Evolutionary conservation across 139 green algal species (phyloP).

Genomic region (Zygnema circumcarinatum): DNA sequence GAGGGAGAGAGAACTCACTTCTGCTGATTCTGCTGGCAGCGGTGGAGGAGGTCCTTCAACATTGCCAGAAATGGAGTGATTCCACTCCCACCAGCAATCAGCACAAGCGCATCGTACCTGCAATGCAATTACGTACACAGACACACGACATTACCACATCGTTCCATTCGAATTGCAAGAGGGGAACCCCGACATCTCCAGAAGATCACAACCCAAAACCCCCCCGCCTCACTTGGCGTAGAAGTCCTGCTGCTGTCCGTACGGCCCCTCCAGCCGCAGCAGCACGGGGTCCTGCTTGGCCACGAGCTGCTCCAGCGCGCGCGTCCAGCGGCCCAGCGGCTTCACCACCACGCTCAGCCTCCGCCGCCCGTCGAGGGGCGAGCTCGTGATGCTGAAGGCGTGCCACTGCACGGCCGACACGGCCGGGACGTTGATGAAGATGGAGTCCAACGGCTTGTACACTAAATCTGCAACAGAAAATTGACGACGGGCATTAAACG

Average conservation of each 20-base stretch:
- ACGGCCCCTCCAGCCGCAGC: constrained; percentile 23
- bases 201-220: no score
- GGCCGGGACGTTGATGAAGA: constrained; percentile 29
- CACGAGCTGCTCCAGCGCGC: not conserved
- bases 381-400: constrained; percentile 27
- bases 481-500: no score
- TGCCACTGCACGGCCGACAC: constrained; percentile 33
- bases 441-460: constrained; percentile 24
- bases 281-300: not conserved
- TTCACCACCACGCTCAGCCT: not conserved
- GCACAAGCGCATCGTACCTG: constrained; percentile 25
- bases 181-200: not conserved
- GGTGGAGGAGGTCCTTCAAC: not conserved
- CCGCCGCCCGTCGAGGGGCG: not conserved
- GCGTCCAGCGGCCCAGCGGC: constrained; percentile 6
- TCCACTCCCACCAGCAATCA: constrained; percentile 5
- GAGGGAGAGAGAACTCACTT: not conserved
- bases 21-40: not conserved
- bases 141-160: not conserved
- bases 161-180: not conserved
- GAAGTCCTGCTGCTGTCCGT: constrained; percentile 32
- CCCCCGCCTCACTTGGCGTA: constrained; percentile 8
- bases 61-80: constrained; percentile 18
- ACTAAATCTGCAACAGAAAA: not conserved
- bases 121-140: not conserved